Evolutionary conservation across 2,329 filamentous ascomycete species (phyloP), one percentile per base, ranked within the genome.

Genomic region (Trichoderma harzianum): DNA sequence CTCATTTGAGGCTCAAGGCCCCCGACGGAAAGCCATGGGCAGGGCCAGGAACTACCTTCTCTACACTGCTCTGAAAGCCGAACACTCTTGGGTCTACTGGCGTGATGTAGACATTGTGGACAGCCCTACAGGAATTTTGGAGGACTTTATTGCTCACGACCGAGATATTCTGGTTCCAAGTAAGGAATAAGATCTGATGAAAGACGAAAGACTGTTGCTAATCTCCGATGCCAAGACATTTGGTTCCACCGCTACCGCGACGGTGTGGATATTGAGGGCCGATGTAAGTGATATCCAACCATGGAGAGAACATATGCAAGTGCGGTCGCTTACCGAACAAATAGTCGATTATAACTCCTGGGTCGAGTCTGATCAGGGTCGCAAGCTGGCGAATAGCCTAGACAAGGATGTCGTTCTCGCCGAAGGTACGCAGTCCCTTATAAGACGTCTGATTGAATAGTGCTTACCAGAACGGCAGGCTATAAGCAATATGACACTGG

Each of bases 61-160:
- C 2, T 89, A 90, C 36, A 87, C 93, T 0, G 92, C 96, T 3
- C 80, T 99, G 77, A 97, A 97, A 84, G 90, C 94, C 0, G 94
- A 98, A 73, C 96, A 99, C 80, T 95, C 94, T 10, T 99, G 96
- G 96, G 95, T 98, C 10, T 98, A 98, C 82, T 99, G 96, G 96
- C 90, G 96, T 73, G 96, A 99, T 80, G 95, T 97, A 64, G 96
- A 99, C 81, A 98, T 99, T 77, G 90, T 93, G 61, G 95, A 99
- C 79, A 97, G 92, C 80, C 94, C 95, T 2, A 87, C 88, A 74
- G 91, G 89, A 78, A 97, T 99, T 73, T 86, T 99, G 39, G 95
- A 99, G 83, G 96, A 99, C 78, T 97, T 99, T 76, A 92, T 97
- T 77, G 93, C 93, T 24, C 96, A 98, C 78, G 93, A 99, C 81